Conservation (phyloP, 208 protist genomes). For the Acanthamoeba divionensis region DNA sequence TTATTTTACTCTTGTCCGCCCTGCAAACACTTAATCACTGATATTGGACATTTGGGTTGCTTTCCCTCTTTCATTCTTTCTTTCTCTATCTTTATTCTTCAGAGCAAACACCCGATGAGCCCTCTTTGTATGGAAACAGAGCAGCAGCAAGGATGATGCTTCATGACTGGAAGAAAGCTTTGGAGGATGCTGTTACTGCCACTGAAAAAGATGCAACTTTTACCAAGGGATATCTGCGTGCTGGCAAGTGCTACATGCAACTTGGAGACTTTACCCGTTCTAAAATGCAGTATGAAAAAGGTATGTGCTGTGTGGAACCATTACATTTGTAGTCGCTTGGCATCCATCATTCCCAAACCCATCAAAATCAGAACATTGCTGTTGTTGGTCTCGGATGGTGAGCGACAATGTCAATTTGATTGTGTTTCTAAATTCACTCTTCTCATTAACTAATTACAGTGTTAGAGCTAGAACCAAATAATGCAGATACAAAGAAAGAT, state of each 20-base stretch:
- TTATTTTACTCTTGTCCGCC: background rate
- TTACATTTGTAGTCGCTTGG: too few relatives aligned
- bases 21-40: background rate
- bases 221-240: conserved; percentile 59
- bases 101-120: background rate
- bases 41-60: background rate
- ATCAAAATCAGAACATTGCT: too few relatives aligned
- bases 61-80: background rate
- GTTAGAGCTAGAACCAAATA: background rate
- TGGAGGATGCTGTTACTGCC: conserved; percentile 11
- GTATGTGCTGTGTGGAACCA: too few relatives aligned
- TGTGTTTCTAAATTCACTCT: too few relatives aligned
- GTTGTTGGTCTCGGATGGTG: too few relatives aligned
- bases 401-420: too few relatives aligned
- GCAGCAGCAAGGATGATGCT: conserved; percentile 21
- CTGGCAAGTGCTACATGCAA: conserved; percentile 56
- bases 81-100: background rate
- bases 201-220: too few relatives aligned
- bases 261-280: conserved; percentile 60
- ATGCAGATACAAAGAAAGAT: conserved; percentile 12
- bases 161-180: background rate
- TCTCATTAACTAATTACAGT: too few relatives aligned
- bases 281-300: background rate
- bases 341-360: too few relatives aligned
- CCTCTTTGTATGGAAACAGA: conserved; percentile 55